Conservation (phyloP, 176 grass and related monocot genomes). For the Secale cereale region DNA sequence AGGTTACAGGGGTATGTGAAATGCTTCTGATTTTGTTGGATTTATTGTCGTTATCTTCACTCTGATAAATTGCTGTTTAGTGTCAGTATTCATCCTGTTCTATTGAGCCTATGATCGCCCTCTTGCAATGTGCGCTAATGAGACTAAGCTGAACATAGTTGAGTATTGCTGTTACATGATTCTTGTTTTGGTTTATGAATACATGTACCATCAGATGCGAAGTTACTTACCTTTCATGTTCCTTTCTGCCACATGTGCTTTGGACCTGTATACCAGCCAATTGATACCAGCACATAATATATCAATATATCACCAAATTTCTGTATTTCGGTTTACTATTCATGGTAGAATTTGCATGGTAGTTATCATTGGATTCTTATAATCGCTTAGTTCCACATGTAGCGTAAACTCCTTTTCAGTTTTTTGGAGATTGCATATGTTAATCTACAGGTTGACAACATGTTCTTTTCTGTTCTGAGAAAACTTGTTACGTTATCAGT, state of each 20-base stretch:
- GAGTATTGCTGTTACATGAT: background rate
- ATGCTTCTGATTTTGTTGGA: conserved; percentile 7
- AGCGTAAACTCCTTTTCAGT: background rate
- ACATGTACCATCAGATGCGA: background rate
- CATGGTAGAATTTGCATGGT: background rate
- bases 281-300: background rate
- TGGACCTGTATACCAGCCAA: background rate
- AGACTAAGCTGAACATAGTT: background rate
- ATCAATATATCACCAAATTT: conserved; percentile 10
- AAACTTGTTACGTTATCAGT: background rate
- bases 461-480: background rate
- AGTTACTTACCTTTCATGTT: background rate
- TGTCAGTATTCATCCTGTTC: background rate
- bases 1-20: conserved; percentile 88
- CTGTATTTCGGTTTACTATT: background rate
- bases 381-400: background rate
- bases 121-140: conserved; percentile 8
- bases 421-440: background rate
- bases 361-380: background rate
- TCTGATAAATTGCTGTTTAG: background rate
- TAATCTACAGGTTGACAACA: background rate
- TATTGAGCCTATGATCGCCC: background rate
- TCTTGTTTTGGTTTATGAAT: background rate
- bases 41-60: background rate
- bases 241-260: background rate